These are phyloP conservation scores for Clonostachys rosea DNA, from an alignment of 2,329 filamentous ascomycete genomes.

Conservation along the genomic window DNA sequence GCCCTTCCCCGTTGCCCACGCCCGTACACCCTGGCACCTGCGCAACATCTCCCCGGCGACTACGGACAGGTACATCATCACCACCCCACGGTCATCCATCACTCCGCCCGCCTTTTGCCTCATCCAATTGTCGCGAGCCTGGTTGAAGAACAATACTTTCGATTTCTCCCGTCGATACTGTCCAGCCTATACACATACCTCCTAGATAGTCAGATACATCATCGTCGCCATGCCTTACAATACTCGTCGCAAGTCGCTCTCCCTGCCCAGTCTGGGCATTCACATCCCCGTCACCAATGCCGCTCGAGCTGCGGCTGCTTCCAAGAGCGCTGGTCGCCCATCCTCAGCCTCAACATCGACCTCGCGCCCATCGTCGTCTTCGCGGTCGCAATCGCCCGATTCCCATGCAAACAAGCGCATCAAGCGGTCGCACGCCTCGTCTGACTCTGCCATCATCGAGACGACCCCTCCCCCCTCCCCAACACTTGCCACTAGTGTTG, in stretches of 20 bases:
- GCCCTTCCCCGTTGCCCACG: neutral
- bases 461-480: conserved; percentile 61
- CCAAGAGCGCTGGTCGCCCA: conserved; percentile 31
- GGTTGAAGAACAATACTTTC: no score
- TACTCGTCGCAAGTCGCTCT: conserved; percentile 93
- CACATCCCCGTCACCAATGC: conserved; percentile 69
- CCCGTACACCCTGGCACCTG: no score
- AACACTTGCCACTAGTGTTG: conserved; percentile 16
- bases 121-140: no score
- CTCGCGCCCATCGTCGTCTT: conserved; percentile 19
- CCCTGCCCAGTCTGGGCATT: conserved; percentile 87
- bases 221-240: conserved; percentile 76
- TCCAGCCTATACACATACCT: no score
- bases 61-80: no score
- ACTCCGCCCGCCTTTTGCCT: no score
- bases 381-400: conserved; percentile 18
- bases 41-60: no score
- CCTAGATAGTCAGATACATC: neutral
- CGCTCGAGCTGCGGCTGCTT: conserved; percentile 48
- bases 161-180: no score
- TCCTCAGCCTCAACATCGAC: conserved; percentile 18
- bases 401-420: conserved; percentile 57
- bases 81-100: no score
- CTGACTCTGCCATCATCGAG: conserved; percentile 73
- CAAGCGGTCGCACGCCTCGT: conserved; percentile 69